Conservation (phyloP, 2,329 filamentous ascomycete genomes). For the Cercospora sp. region DNA sequence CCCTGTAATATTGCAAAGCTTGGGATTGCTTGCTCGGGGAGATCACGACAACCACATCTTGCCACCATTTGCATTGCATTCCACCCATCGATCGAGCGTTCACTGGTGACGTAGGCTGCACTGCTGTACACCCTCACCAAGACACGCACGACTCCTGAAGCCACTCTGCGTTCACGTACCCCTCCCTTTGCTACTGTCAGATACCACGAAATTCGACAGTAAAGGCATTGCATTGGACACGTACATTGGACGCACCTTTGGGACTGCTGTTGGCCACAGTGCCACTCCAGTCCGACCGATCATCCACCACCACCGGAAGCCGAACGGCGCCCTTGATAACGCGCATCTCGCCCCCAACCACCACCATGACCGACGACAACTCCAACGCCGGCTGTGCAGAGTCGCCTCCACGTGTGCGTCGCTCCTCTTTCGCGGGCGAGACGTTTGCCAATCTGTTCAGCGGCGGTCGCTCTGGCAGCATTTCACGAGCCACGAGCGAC, state of each 20-base stretch:
- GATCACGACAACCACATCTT: background rate
- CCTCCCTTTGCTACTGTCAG: background rate
- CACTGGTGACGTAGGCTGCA: background rate
- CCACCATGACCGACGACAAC: constrained; percentile 28
- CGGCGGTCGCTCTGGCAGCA: constrained; percentile 34
- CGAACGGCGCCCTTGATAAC: background rate
- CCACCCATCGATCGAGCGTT: constrained; percentile 5
- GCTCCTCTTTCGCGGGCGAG: constrained; percentile 51
- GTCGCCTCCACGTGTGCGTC: constrained; percentile 39
- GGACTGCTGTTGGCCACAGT: constrained; percentile 19
- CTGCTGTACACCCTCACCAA: background rate
- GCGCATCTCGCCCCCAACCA: background rate
- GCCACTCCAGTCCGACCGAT: constrained; percentile 14
- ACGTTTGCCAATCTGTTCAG: constrained; percentile 53
- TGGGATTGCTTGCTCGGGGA: background rate
- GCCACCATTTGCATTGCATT: constrained; percentile 1
- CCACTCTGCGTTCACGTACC: background rate
- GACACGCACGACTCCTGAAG: background rate
- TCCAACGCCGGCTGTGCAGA: constrained; percentile 1
- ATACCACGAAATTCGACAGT: background rate
- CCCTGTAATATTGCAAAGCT: background rate
- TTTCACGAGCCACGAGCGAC: constrained; percentile 35
- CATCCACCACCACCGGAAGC: background rate
- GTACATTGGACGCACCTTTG: background rate
- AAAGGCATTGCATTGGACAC: background rate